These are phyloP conservation scores for Theileria parva DNA, from an alignment of 169 alveolate species.

Conservation along the genomic window DNA sequence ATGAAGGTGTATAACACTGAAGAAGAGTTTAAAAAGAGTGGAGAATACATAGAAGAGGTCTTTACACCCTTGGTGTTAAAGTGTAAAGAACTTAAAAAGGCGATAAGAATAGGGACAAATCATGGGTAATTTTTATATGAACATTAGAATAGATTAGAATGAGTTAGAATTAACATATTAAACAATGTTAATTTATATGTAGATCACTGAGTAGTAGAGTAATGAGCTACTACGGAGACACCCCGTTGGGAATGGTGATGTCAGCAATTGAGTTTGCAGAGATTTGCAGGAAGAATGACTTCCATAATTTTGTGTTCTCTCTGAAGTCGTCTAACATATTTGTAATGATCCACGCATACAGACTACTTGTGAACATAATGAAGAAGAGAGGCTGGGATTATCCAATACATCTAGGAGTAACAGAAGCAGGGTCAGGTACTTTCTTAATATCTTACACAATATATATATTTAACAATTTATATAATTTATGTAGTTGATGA, in stretches of 20 bases:
- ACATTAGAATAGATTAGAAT: not conserved
- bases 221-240: slow-evolving; percentile 80
- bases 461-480: not conserved
- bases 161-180: not conserved
- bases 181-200: not conserved
- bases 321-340: slow-evolving; percentile 81
- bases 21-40: slow-evolving; percentile 73
- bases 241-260: slow-evolving; percentile 84
- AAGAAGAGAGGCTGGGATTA: slow-evolving; percentile 67
- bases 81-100: slow-evolving; percentile 73
- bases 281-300: slow-evolving; percentile 72
- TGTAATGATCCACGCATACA: slow-evolving; percentile 81
- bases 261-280: slow-evolving; percentile 83
- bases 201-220: slow-evolving; percentile 78
- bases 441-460: not conserved
- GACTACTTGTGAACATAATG: slow-evolving; percentile 75
- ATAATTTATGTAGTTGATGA: slow-evolving; percentile 64
- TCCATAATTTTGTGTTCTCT: slow-evolving; percentile 76
- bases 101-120: slow-evolving; percentile 81
- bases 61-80: slow-evolving; percentile 77
- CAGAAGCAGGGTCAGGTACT: slow-evolving; percentile 86
- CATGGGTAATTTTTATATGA: slow-evolving; percentile 67
- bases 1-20: slow-evolving; percentile 69
- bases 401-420: slow-evolving; percentile 85
- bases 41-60: slow-evolving; percentile 55